Base-by-base conservation (phyloP, 768 basidiomycete species). In the Macrolepiota dolichaula region DNA sequence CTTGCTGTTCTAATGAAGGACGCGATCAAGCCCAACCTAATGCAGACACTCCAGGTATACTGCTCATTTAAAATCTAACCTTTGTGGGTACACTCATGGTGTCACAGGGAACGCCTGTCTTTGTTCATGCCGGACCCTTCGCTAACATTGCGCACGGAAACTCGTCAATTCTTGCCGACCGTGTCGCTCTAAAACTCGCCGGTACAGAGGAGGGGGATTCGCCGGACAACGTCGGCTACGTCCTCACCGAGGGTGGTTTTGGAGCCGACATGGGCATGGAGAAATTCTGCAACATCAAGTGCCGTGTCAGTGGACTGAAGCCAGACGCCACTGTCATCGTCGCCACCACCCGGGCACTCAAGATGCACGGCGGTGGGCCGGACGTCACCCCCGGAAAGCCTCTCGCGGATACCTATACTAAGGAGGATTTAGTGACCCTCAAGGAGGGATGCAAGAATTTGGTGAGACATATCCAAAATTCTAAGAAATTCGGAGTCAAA, bases 231-330 rank as follows among this genome's bases (percentile, higher is more conserved):
- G 85, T 89, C 49, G 96, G 96, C 42, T 99, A 97, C 68, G 96
- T 98, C 62, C 85, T 99, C 66, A 99, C 96, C 29, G 96, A 99
- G 76, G 96, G 94, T 69, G 96, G 96, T 47, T 99, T 98, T 75
- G 96, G 96, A 59, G 96, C 96, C 22, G 96, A 99, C 73, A 99
- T 98, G 87, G 96, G 94, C 40, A 93, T 96, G 93, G 94, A 95
- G 77, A 97, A 99, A 75, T 99, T 98, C 83, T 98, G 94, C 82
- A 98, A 98, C 76, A 98, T 99, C 82, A 99, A 99, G 75, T 98
- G 96, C 74, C 88, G 96, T 62, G 81, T 91, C 61, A 95, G 92
- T 63, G 96, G 96, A 51, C 83, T 98, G 70, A 89, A 80, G 59
- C 97, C 97, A 9, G 93, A 99, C 74, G 96, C 94, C 2, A 90